Percentiles rank a stretch among this genome's conserved stretches.
These are phyloP conservation scores for Leccinum arenicola DNA, from an alignment of 768 basidiomycete species.

Conservation along the genomic window DNA sequence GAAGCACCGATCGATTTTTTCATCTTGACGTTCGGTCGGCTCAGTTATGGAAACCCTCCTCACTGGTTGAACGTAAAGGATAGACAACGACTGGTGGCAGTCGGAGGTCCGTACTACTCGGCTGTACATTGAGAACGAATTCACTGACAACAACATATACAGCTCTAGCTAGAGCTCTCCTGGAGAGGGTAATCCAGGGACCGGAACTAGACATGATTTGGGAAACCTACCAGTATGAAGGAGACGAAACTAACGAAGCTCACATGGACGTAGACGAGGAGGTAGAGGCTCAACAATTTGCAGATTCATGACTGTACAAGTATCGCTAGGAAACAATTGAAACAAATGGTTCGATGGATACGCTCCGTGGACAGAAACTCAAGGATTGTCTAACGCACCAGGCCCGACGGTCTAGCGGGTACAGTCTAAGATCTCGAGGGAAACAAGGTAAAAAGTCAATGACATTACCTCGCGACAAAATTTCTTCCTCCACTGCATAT, in stretches of 20 bases:
- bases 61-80: constrained; percentile 49
- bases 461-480: constrained; percentile 49
- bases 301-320: constrained; percentile 8
- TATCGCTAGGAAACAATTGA: neutral
- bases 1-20: constrained; percentile 68
- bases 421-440: constrained; percentile 1
- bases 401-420: constrained; percentile 18
- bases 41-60: constrained; percentile 68
- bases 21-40: constrained; percentile 70
- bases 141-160: constrained; percentile 4
- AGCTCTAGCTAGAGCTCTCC: constrained; percentile 60
- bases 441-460: neutral
- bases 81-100: constrained; percentile 40
- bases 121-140: neutral
- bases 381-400: constrained; percentile 15
- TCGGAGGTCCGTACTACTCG: constrained; percentile 44
- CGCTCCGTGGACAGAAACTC: neutral
- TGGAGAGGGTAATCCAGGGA: constrained; percentile 69
- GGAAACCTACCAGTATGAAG: constrained; percentile 53
- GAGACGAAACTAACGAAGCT: constrained; percentile 37
- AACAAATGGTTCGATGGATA: neutral
- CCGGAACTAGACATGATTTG: constrained; percentile 68
- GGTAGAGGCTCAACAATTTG: constrained; percentile 32
- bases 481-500: constrained; percentile 53
- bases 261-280: constrained; percentile 58